phyloP scores from a whole-genome alignment of 2,329 filamentous ascomycete genomes.

The Alternaria viburni region DNA sequence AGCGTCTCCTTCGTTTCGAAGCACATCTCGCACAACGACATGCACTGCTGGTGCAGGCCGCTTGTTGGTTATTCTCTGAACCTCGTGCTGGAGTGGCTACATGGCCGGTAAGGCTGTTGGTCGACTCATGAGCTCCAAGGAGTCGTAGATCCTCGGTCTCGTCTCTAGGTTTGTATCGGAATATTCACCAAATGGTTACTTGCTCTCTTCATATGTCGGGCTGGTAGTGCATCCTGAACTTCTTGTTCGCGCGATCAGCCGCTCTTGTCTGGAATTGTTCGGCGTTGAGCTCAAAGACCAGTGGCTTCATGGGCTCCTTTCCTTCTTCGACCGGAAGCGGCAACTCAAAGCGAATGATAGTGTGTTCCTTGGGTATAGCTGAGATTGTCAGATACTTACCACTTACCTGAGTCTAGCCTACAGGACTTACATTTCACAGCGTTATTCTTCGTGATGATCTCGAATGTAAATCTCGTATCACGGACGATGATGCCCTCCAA shows the following conservation, averaged over 20 bases:
- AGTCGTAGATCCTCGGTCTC: neutral
- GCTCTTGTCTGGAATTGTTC: slow-evolving; percentile 85
- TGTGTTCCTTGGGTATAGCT: slow-evolving; percentile 87
- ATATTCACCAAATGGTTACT: neutral
- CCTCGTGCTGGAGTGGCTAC: neutral
- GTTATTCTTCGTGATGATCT: slow-evolving; percentile 76
- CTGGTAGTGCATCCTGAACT: slow-evolving; percentile 86
- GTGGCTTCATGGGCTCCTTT: slow-evolving; percentile 47
- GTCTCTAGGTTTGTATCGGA: neutral
- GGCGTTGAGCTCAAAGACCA: slow-evolving; percentile 86
- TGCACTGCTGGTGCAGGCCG: neutral
- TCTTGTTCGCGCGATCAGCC: slow-evolving; percentile 84
- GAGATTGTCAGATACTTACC: slow-evolving; percentile 14
- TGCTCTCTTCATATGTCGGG: slow-evolving; percentile 67
- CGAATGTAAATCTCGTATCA: slow-evolving; percentile 85
- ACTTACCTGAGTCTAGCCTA: slow-evolving; percentile 13
- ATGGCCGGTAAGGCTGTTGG: too few relatives aligned
- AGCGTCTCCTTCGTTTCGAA: neutral
- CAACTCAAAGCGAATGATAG: slow-evolving; percentile 79
- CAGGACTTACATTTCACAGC: slow-evolving; percentile 66
- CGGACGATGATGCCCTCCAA: slow-evolving; percentile 84
- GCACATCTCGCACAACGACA: neutral
- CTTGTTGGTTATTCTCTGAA: too few relatives aligned
- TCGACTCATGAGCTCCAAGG: neutral
- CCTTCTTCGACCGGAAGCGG: slow-evolving; percentile 51